Conservation (phyloP, 2,329 filamentous ascomycete genomes). For the Trichoderma cornu-damae region DNA sequence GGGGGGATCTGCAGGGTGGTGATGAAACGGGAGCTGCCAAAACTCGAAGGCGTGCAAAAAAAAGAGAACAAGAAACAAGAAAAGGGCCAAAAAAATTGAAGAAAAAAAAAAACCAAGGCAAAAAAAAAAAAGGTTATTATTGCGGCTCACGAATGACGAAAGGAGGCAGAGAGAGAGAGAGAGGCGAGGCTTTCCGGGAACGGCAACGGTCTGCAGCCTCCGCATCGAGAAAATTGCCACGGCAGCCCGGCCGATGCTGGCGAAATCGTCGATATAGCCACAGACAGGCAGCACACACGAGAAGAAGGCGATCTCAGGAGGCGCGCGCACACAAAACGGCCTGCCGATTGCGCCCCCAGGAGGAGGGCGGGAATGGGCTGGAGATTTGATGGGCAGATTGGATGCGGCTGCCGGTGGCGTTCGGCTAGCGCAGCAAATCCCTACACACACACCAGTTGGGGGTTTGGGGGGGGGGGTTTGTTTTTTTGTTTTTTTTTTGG, state of each 20-base stretch:
- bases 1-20: neutral
- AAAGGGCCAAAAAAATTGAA: neutral
- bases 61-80: neutral
- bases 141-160: constrained; percentile 13
- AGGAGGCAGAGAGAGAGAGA: constrained; percentile 7
- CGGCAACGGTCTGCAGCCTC: constrained; percentile 13
- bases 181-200: constrained; percentile 5
- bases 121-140: neutral
- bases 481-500: too few species aligned
- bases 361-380: constrained; percentile 18
- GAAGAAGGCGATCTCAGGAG: neutral
- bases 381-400: constrained; percentile 20
- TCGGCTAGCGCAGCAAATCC: constrained; percentile 11
- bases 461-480: neutral
- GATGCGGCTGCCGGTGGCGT: constrained; percentile 12
- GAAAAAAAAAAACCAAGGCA: too few species aligned
- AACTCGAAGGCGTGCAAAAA: neutral
- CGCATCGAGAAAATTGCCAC: constrained; percentile 19
- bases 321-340: constrained; percentile 6
- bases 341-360: constrained; percentile 15
- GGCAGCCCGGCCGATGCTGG: constrained; percentile 14
- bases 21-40: constrained; percentile 1
- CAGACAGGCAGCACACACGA: neutral
- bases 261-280: neutral
- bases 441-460: too few species aligned